These are phyloP conservation scores for Phialemonium atrogriseum DNA, from an alignment of 2,329 filamentous ascomycete genomes.

Conservation along the genomic window DNA sequence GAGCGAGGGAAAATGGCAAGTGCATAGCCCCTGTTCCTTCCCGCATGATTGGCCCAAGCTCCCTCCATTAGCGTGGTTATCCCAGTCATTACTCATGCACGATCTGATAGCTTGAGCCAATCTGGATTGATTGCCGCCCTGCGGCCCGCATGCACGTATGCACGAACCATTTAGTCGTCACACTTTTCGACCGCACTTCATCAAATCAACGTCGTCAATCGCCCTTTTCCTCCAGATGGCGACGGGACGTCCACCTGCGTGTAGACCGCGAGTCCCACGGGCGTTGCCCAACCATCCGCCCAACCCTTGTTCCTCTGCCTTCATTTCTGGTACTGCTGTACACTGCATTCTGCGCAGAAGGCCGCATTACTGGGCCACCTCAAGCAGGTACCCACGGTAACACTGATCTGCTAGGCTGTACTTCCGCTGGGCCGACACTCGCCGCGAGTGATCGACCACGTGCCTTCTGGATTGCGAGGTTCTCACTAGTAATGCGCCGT, in stretches of 20 bases:
- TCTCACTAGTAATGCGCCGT: slow-evolving; percentile 4
- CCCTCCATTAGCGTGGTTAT: slow-evolving; percentile 9
- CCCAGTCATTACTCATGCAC: slow-evolving; percentile 19
- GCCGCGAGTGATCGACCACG: slow-evolving; percentile 2
- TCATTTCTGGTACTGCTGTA: not conserved
- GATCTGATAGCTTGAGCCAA: slow-evolving; percentile 27
- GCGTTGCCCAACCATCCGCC: slow-evolving; percentile 8
- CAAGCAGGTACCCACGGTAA: slow-evolving; percentile 12
- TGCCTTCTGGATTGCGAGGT: not conserved
- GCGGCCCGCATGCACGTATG: slow-evolving; percentile 33
- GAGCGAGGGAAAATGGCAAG: not conserved
- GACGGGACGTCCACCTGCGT: slow-evolving; percentile 3
- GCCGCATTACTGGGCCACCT: too few species aligned
- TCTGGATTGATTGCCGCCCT: slow-evolving; percentile 31
- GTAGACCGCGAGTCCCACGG: slow-evolving; percentile 6
- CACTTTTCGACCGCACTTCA: slow-evolving; percentile 18
- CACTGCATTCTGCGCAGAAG: slow-evolving; percentile 2
- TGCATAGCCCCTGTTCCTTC: slow-evolving; percentile 9
- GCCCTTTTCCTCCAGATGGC: slow-evolving; percentile 9
- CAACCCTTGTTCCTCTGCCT: slow-evolving; percentile 4
- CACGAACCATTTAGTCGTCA: slow-evolving; percentile 36
- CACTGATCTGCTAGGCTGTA: slow-evolving; percentile 9
- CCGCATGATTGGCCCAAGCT: slow-evolving; percentile 19
- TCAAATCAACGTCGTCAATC: slow-evolving; percentile 25
- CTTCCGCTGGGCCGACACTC: slow-evolving; percentile 7